These are phyloP conservation scores for Aschersonia sp. DNA, from an alignment of 2,329 filamentous ascomycete species.

Conservation along the genomic window DNA sequence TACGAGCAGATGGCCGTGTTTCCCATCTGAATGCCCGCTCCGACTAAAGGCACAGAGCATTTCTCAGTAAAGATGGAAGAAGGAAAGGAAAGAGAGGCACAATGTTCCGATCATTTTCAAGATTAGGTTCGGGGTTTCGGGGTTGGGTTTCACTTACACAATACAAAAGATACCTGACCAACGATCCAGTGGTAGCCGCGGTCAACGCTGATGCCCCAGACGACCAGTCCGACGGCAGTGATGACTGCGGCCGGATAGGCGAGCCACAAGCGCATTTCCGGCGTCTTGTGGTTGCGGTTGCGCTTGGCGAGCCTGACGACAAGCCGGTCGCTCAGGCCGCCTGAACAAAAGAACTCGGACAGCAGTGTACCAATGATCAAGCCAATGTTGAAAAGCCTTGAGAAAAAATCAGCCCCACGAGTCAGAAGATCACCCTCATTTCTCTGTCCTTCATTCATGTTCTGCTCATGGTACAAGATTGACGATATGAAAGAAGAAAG, in stretches of 20 bases:
- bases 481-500: neutral
- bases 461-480: neutral
- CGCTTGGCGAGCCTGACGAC: conserved; percentile 27
- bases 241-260: conserved; percentile 35
- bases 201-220: conserved; percentile 42
- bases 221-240: conserved; percentile 30
- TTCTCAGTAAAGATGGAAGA: neutral
- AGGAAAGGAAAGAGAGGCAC: neutral
- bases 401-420: neutral
- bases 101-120: neutral
- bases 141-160: conserved; percentile 20
- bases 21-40: conserved; percentile 39
- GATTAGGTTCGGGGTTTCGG: too few species aligned
- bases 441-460: neutral
- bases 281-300: conserved; percentile 25
- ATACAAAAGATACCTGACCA: conserved; percentile 38
- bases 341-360: conserved; percentile 30
- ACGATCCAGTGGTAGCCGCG: conserved; percentile 39
- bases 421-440: neutral
- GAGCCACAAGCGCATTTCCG: conserved; percentile 42
- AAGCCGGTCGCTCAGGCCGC: conserved; percentile 35
- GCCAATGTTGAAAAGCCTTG: conserved; percentile 33
- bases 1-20: conserved; percentile 38
- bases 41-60: conserved; percentile 18
- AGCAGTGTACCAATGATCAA: conserved; percentile 36